Evolutionary conservation across 306 rosid genomes (phyloP).

Genomic region (Begonia loranthoides): DNA sequence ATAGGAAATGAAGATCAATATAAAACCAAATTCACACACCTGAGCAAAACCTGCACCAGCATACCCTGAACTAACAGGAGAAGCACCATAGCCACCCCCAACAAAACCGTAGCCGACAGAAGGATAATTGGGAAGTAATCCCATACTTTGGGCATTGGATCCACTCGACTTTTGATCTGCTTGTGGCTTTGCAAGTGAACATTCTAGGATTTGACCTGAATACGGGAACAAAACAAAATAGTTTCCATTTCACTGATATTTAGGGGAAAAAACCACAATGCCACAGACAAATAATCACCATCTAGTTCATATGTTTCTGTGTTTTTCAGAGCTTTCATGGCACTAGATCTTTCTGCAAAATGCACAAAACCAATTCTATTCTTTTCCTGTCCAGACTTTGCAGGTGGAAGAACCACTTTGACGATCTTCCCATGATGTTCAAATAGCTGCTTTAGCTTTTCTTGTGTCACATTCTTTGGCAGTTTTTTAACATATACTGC

Average conservation of each 20-base stretch:
- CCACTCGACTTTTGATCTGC: constrained; percentile 72
- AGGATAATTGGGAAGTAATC: constrained; percentile 75
- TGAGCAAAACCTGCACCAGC: constrained; percentile 62
- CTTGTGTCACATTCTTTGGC: constrained; percentile 81
- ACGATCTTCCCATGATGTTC: constrained; percentile 91
- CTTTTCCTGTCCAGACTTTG: constrained; percentile 79
- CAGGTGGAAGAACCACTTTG: constrained; percentile 88
- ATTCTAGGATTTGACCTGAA: constrained; percentile 75
- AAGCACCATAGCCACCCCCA: constrained; percentile 77
- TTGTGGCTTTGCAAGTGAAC: constrained; percentile 97
- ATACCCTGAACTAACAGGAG: constrained; percentile 59
- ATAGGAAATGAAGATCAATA: too few relatives aligned
- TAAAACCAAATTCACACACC: constrained; percentile 23
- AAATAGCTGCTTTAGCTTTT: constrained; percentile 70
- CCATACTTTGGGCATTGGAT: constrained; percentile 45
- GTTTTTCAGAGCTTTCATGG: constrained; percentile 87
- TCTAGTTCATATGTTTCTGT: constrained; percentile 82
- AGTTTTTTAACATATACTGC: constrained; percentile 87
- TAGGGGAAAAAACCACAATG: too few relatives aligned
- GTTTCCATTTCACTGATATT: too few relatives aligned
- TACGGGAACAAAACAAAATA: too few relatives aligned
- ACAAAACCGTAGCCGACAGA: constrained; percentile 59
- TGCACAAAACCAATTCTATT: constrained; percentile 91
- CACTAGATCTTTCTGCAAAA: constrained; percentile 81
- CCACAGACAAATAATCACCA: constrained; percentile 25